These are phyloP conservation scores for Sisymbrium irio DNA, from an alignment of 345 rosid genomes.

Conservation along the genomic window DNA sequence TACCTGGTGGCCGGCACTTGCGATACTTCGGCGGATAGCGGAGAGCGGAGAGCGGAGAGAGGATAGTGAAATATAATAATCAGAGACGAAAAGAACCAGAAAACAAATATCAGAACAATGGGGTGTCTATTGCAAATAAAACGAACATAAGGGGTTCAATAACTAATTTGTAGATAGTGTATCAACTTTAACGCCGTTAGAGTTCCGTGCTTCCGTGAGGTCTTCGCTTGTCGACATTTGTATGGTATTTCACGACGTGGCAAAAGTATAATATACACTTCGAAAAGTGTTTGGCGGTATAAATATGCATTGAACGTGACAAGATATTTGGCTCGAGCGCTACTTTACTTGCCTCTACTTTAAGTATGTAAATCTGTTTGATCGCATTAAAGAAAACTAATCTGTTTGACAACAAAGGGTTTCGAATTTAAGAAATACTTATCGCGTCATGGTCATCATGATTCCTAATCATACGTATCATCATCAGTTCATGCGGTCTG, in stretches of 20 bases:
- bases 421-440: neutral
- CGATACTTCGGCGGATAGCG: slow-evolving; percentile 7
- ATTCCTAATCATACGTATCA: neutral
- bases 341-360: neutral
- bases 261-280: neutral
- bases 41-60: neutral
- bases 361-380: neutral
- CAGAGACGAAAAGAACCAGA: neutral
- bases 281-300: neutral
- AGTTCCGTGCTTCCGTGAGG: neutral
- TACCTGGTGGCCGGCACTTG: slow-evolving; percentile 25
- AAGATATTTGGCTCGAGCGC: neutral
- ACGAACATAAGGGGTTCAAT: neutral
- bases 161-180: neutral
- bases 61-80: neutral
- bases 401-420: neutral
- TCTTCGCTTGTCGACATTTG: neutral
- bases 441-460: neutral
- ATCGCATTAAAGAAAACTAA: neutral
- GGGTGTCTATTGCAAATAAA: slow-evolving; percentile 1
- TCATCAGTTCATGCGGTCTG: neutral
- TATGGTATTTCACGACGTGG: neutral
- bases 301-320: neutral
- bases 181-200: neutral
- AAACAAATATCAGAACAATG: neutral